Base-by-base conservation (phyloP, 2,329 filamentous ascomycete species). In the Ustilaginoidea virens region DNA sequence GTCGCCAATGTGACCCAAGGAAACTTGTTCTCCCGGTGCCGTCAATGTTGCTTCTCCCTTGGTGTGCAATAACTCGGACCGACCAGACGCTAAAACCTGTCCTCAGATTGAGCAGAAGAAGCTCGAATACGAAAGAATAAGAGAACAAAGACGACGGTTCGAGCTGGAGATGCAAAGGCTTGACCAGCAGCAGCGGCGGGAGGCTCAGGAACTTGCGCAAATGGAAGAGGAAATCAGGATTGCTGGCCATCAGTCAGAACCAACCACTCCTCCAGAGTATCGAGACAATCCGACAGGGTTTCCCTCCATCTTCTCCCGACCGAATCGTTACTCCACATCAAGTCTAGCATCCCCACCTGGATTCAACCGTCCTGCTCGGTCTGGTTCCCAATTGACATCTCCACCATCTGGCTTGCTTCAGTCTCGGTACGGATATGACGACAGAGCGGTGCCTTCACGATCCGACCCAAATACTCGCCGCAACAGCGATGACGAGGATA, bases 241-340 rank as follows among this genome's bases (percentile, higher is more conserved):
- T 36, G 63, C 73, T 35, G 80, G 80, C 30, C 80, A 86, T 44
- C 81, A 92, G 49, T 93, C 82, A 42, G 87, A 96, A 56, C 90
- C 90, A 11, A 94, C 90, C 2, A 98, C 90, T 14, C 90, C 90
- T 14, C 90, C 90, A 18, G 90, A 96, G 52, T 87, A 90, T 52
- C 77, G 75, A 42, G 83, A 92, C 39, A 73, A 58, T 33, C 23
- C 33, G 6, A 62, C 71, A 36, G 77, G 76, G 24, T 87, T 92
- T 45, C 74, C 80, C 32, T 74, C 74, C 44, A 74, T 80, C 40
- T 80, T 90, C 48, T 83, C 82, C 31, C 74, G 83, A 23, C 80
- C 83, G 24, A 86, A 86, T 49, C 73, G 86, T 36, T 87, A 92
- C 59, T 92, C 87, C 30, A 80, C 80, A 36, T 86, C 85, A 21